Evolutionary conservation across 1,284 basidiomycete genomes (phyloP).

Genomic region (Anthracocystis setariae): DNA sequence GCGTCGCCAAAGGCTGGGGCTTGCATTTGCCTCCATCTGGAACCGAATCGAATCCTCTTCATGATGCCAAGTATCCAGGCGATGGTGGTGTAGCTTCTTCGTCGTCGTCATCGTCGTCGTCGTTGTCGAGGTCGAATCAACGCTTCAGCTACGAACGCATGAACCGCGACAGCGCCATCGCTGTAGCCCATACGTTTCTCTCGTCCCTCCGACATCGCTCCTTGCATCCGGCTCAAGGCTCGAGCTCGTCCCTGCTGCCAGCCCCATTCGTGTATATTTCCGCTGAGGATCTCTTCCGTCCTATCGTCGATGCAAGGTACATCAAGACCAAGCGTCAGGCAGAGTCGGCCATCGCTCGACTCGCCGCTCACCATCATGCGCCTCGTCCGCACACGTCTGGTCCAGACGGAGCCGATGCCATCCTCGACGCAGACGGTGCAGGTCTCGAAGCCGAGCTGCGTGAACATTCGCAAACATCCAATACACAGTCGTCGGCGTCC

Average conservation of each 20-base stretch:
- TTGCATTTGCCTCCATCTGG: constrained; percentile 65
- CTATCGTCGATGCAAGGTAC: constrained; percentile 83
- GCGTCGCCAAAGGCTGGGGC: constrained; percentile 61
- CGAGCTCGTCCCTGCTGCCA: constrained; percentile 12
- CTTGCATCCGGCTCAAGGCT: constrained; percentile 2
- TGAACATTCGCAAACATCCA: constrained; percentile 7
- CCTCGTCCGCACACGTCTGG: constrained; percentile 75
- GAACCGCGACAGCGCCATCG: constrained; percentile 76
- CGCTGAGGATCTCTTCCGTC: constrained; percentile 90
- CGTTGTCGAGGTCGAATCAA: background rate
- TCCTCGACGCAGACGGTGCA: constrained; percentile 48
- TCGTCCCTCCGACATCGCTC: constrained; percentile 68
- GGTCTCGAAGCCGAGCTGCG: constrained; percentile 38
- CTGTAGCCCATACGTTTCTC: constrained; percentile 66
- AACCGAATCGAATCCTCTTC: constrained; percentile 63
- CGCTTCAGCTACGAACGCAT: constrained; percentile 76
- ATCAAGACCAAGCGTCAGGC: constrained; percentile 90
- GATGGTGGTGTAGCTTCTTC: background rate
- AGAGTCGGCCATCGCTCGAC: constrained; percentile 74
- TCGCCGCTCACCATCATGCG: constrained; percentile 75
- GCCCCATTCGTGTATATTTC: constrained; percentile 89
- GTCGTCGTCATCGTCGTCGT: constrained; percentile 2
- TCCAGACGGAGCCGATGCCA: constrained; percentile 6
- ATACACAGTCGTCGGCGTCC: background rate
- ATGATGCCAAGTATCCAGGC: constrained; percentile 34